Conservation (phyloP, 192 early-diverging fungal species). For the Anaeromyces robustus region DNA sequence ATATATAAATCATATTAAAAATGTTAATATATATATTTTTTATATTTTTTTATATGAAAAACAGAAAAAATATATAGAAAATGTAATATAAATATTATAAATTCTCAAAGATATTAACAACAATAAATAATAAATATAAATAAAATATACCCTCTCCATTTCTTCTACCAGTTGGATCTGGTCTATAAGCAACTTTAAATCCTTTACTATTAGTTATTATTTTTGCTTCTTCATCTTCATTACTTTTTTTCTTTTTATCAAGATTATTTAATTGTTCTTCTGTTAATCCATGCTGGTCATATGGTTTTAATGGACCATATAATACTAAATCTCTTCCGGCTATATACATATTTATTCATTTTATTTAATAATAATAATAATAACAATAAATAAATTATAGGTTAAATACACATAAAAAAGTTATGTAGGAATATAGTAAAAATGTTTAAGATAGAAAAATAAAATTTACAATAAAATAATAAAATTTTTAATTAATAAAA, state of each 20-base stretch:
- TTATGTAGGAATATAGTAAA: no score
- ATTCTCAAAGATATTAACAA: no score
- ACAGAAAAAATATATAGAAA: no score
- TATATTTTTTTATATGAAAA: no score
- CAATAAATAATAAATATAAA: not conserved
- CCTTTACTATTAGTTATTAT: constrained; percentile 17
- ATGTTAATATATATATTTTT: no score
- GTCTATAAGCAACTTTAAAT: constrained; percentile 17
- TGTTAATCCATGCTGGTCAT: constrained; percentile 31
- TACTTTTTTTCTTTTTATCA: constrained; percentile 5
- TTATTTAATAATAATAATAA: no score
- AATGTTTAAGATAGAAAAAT: no score
- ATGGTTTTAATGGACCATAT: constrained; percentile 29
- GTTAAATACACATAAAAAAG: no score
- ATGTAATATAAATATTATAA: no score
- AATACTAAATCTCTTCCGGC: constrained; percentile 28
- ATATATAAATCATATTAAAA: no score
- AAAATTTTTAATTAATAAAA: not conserved
- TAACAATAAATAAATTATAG: no score
- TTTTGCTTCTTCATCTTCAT: constrained; percentile 2
- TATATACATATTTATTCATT: constrained; percentile 5
- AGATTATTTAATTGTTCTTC: constrained; percentile 38
- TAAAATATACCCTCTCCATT: constrained; percentile 26
- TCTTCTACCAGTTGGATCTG: constrained; percentile 36
- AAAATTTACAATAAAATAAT: not conserved